Evolutionary conservation across 495 filamentous ascomycete species (phyloP), one percentile per base, ranked within the genome.

Genomic region (Penicillium fimorum): DNA sequence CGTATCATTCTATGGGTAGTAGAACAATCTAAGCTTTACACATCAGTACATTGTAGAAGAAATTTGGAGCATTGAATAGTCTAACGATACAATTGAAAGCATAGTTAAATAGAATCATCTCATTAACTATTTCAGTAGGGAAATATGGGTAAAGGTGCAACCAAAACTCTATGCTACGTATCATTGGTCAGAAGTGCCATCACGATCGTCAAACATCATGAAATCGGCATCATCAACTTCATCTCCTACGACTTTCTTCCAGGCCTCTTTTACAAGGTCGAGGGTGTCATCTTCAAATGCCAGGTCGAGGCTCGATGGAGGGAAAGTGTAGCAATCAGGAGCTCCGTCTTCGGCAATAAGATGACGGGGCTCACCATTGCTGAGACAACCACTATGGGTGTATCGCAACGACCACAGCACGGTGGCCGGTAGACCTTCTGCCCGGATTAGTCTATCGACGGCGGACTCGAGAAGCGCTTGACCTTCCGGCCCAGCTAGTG

Each of bases 271-370:
- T 18, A 92, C 85, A 24, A 79, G 62, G 13, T 83, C 79, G 25
- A 92, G 66, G 11, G 79, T 70, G 7, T 70, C 64, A 66, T 95
- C 90, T 60, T 91, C 84, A 61, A 92, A 86, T 4, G 84, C 78
- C 15, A 92, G 76, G 53, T 85, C 84, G 29, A 84, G 72, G 38
- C 79, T 76, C 0, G 82, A 65, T 4, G 82, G 71, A 20, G 84
- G 81, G 46, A 92, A 70, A 58, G 53, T 59, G 17, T 71, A 55
- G 41, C 70, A 56, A 58, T 68, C 65, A 37, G 70, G 64, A 18
- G 65, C 59, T 38, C 56, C 64, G 11, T 40, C 48, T 8, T 57
- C 50, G 24, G 58, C 38, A 20, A 62, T 53, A 17, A 33, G 24
- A 24, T 51, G 35, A n/a, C 38, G 20, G 42, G 54, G 47, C n/a